Base-by-base conservation (phyloP, 768 basidiomycete genomes). In the Phylloporus sp. region DNA sequence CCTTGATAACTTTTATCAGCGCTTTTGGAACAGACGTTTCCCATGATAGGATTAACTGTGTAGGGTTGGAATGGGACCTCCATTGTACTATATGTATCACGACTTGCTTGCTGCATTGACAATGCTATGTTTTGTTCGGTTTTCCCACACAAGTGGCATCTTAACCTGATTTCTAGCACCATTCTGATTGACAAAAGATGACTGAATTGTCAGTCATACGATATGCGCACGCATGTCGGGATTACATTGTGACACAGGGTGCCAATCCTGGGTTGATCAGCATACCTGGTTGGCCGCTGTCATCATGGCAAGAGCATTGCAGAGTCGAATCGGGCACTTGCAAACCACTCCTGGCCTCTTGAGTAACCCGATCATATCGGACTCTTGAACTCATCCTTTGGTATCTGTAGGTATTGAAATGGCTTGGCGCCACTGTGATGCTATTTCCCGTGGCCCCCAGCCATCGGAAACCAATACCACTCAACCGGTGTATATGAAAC, bases 1-100 rank as follows among this genome's bases (percentile, higher is more conserved):
- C 27, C 28, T 65, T 20, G 47, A 57, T 12, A 59, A 69, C 42
- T 53, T 69, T 23, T 24, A 24, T 3, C 67, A 70, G 27, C 65
- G 67, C 22, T 62, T 62, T 34, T 16, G 18, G 11, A 44, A 38
- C 29, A 31, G 22, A 18, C 52, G 36, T 23, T 53, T 48, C 36
- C 9, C n/a, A 16, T 12, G n/a, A 18, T 11, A 12, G 18, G 20
- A 6, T 5, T 47, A 12, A 27, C 0, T 46, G 10, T 49, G 5
- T 13, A 20, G 43, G 43, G 20, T 22, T 22, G 32, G 32, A 36
- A 7, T 36, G n/a, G 35, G n/a, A n/a, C 35, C 6, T 10, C 13
- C 5, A 15, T 6, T 40, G 39, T 24, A n/a, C n/a, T n/a, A 24
- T 40, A 23, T 36, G 6, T 39, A n/a, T 35, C 16, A n/a, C 20